Evolutionary conservation across 108 stramenopile genomes (phyloP).

Genomic region (Skeletonema marinoi): DNA sequence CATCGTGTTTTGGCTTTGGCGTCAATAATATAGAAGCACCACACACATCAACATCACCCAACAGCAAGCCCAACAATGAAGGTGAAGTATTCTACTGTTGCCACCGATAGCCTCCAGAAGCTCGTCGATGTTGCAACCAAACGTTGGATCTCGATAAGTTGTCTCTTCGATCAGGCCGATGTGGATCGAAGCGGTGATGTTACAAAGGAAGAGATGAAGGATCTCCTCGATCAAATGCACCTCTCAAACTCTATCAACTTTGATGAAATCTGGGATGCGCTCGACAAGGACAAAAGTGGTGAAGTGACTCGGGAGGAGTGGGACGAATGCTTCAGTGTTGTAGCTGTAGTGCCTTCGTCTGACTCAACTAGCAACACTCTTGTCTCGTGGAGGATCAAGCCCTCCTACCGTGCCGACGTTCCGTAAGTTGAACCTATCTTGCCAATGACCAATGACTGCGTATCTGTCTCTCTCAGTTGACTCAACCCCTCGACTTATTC

Average conservation of each 20-base stretch:
- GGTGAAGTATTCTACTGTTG: slow-evolving; percentile 6
- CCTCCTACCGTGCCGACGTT: slow-evolving; percentile 3
- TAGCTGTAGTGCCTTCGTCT: slow-evolving; percentile 5
- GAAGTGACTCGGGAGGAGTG: slow-evolving; percentile 7
- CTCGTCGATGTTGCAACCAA: slow-evolving; percentile 8
- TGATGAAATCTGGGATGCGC: slow-evolving; percentile 7
- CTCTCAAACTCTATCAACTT: slow-evolving; percentile 7
- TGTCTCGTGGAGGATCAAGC: slow-evolving; percentile 8
- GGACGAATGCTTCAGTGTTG: slow-evolving; percentile 6
- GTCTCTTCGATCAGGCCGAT: slow-evolving; percentile 6
- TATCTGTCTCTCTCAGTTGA: neutral
- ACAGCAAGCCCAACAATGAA: slow-evolving; percentile 2
- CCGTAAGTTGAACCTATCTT: slow-evolving; percentile 9
- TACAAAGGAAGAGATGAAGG: slow-evolving; percentile 9
- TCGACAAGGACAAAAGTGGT: slow-evolving; percentile 8
- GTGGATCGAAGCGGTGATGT: slow-evolving; percentile 5
- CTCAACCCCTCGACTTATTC: no score
- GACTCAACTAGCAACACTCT: slow-evolving; percentile 5
- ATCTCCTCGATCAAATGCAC: slow-evolving; percentile 6
- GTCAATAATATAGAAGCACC: no score
- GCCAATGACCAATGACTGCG: slow-evolving; percentile 3
- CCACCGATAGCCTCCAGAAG: slow-evolving; percentile 7
- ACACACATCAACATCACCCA: no score
- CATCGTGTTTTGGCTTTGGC: no score
- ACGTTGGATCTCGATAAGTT: slow-evolving; percentile 5